Evolutionary conservation across 495 filamentous ascomycete species (phyloP), one percentile per base, ranked within the genome.

Genomic region (Neurospora africana): DNA sequence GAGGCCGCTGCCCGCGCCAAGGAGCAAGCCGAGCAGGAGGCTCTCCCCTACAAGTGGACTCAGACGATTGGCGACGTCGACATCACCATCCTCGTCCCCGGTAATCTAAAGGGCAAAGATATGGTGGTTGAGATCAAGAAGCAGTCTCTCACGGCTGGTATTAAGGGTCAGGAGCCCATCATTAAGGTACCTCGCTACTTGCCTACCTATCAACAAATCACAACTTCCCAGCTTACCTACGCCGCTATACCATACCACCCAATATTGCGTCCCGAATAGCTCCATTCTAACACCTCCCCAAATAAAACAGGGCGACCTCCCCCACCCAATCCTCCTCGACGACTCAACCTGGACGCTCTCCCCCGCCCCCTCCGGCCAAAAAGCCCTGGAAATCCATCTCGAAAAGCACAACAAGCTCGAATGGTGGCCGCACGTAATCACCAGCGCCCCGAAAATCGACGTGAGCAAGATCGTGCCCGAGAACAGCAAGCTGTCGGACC

Each of bases 361-460:
- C 70, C 85, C 91, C 8, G 86, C 88, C 17, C 81, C 89, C 2
- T 79, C 83, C 69, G 84, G 84, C 30, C 89, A 86, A 76, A 96
- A 96, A 82, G 88, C 92, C 77, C 81, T 98, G 76, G 88, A 89
- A 78, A 84, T 99, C 75, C 96, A 98, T 81, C 91, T 99, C 37
- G 95, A 98, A 86, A 99, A 99, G 82, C 84, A 89, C 72, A 97
- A 98, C 86, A 94, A 98, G 87, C 89, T 95, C 87, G 93, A 97
- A 82, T 99, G 95, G 95, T 99, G 95, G 95, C 83, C 92, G 36
- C 93, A 97, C 81, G 92, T 98, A 30, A 87, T 97, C 13, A 96
- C 90, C 30, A 78, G 83, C 19, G 94, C 94, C 35, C 93, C 92
- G 35, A 91, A 89, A 79, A 96, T 98, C 83, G 96, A 99, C 80